Evolutionary conservation across 2,329 filamentous ascomycete species (phyloP).

Genomic region (Paramyrothecium sp.): DNA sequence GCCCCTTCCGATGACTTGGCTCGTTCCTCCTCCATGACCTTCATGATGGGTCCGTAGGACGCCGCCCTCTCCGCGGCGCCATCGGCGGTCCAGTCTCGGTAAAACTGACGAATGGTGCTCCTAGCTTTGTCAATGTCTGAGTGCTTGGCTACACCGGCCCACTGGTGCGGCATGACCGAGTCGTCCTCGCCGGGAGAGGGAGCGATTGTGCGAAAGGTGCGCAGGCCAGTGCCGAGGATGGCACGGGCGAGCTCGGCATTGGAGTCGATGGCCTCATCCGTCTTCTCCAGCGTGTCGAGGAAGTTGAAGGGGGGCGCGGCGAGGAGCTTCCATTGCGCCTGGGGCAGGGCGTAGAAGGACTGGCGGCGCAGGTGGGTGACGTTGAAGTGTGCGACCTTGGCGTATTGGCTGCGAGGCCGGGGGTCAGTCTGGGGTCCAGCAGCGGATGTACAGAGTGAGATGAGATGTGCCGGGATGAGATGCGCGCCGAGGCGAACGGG

Average conservation of each 20-base stretch:
- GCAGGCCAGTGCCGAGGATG: slow-evolving; percentile 70
- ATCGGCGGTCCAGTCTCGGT: slow-evolving; percentile 87
- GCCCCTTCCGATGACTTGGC: slow-evolving; percentile 24
- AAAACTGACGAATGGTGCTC: slow-evolving; percentile 90
- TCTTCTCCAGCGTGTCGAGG: slow-evolving; percentile 71
- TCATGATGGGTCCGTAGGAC: slow-evolving; percentile 73
- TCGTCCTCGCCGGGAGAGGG: slow-evolving; percentile 34
- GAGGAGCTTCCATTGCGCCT: slow-evolving; percentile 79
- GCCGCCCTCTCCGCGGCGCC: slow-evolving; percentile 72
- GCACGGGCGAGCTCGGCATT: slow-evolving; percentile 81
- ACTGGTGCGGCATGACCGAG: slow-evolving; percentile 55
- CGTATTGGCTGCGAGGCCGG: slow-evolving; percentile 66
- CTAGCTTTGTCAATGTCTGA: slow-evolving; percentile 86
- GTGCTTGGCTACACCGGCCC: slow-evolving; percentile 69
- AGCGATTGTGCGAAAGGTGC: slow-evolving; percentile 60
- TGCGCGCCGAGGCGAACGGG: no score
- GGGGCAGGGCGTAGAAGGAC: slow-evolving; percentile 88
- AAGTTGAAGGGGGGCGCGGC: slow-evolving; percentile 80
- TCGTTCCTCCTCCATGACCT: slow-evolving; percentile 56
- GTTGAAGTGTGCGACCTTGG: slow-evolving; percentile 81
- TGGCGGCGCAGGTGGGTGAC: slow-evolving; percentile 87
- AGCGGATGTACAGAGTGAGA: no score
- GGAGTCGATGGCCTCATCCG: slow-evolving; percentile 84
- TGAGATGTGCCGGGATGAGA: no score
- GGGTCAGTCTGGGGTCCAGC: not conserved